Evolutionary conservation across 139 green algal genomes (phyloP).

Genomic region (Astrephomene gubernaculifera): DNA sequence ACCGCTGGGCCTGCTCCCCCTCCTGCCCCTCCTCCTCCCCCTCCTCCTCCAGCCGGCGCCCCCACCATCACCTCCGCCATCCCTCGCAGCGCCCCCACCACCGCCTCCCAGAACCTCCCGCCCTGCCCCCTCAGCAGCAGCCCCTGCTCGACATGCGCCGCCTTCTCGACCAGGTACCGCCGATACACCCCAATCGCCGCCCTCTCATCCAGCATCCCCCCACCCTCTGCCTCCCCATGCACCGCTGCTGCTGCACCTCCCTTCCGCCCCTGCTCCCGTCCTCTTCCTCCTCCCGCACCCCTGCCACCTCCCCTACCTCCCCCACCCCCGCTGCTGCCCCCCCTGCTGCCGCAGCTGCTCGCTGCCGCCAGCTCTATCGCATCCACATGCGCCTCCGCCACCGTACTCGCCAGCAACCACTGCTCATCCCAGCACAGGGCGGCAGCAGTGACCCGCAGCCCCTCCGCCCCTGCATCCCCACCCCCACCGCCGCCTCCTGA

Average conservation of each 20-base stretch:
- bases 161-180: no score
- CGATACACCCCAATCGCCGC: background rate
- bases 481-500: no score
- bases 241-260: background rate
- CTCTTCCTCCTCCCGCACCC: no score
- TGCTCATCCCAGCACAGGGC: background rate
- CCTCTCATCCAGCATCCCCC: background rate
- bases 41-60: no score
- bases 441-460: background rate
- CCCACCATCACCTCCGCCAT: no score
- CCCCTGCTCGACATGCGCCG: background rate
- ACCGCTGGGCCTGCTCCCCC: background rate
- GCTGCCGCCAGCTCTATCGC: background rate
- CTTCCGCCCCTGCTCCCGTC: no score
- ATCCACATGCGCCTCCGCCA: background rate
- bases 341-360: background rate
- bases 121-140: no score
- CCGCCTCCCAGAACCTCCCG: no score
- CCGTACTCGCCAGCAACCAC: background rate
- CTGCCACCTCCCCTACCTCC: background rate
- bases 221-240: background rate
- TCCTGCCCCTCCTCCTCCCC: no score
- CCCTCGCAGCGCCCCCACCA: no score
- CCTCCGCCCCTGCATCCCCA: no score
- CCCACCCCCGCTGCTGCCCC: no score